Conservation (phyloP, 2,329 filamentous ascomycete species). For the Eutypa lata region DNA sequence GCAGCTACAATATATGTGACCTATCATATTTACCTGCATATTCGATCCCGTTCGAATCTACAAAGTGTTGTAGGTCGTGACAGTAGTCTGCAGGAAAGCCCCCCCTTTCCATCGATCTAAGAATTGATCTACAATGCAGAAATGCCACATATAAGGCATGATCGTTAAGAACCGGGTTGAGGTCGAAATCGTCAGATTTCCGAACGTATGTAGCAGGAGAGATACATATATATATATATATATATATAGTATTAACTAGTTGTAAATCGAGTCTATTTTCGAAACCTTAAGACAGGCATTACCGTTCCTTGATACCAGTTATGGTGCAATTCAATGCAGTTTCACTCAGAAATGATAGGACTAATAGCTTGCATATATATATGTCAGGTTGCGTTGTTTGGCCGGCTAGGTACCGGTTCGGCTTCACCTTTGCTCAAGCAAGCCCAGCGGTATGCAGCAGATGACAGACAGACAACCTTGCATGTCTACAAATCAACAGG, state of each 20-base stretch:
- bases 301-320: no score
- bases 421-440: not conserved
- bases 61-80: not conserved
- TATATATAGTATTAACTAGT: no score
- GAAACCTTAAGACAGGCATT: no score
- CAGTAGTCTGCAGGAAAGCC: not conserved
- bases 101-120: not conserved
- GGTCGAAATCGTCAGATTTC: not conserved
- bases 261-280: no score
- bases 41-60: not conserved
- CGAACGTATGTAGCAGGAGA: not conserved
- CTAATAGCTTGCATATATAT: no score
- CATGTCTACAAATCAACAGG: not conserved
- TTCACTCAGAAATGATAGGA: no score
- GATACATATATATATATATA: no score
- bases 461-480: not conserved
- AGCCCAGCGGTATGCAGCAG: not conserved
- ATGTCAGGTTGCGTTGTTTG: not conserved
- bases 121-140: not conserved
- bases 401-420: not conserved
- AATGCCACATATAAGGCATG: not conserved
- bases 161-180: not conserved
- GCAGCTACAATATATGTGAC: not conserved
- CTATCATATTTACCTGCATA: not conserved
- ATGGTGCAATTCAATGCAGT: no score